Evolutionary conservation across 768 basidiomycete genomes (phyloP).

Genomic region (Suillus variegatus): DNA sequence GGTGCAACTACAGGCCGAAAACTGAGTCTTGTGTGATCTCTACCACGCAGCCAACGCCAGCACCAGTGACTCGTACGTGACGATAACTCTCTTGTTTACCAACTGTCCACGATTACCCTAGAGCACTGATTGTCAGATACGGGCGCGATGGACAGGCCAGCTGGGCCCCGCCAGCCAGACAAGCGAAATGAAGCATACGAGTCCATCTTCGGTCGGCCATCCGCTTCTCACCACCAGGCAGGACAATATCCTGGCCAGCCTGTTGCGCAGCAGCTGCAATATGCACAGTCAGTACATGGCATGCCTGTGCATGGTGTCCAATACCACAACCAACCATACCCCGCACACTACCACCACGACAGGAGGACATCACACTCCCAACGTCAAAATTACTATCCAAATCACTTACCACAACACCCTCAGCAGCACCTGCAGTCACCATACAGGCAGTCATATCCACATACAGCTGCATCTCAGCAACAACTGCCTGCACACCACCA

Average conservation of each 20-base stretch:
- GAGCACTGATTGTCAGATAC: background rate
- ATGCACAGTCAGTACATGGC: conserved; percentile 10
- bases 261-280: conserved; percentile 20
- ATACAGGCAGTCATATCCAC: conserved; percentile 41
- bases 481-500: conserved; percentile 17
- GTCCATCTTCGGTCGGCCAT: conserved; percentile 83
- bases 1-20: background rate
- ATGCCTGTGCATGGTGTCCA: conserved; percentile 23
- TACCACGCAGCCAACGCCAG: conserved; percentile 1
- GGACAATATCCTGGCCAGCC: conserved; percentile 5
- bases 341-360: conserved; percentile 42
- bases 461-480: conserved; percentile 33
- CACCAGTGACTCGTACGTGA: background rate
- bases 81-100: background rate
- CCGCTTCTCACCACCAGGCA: conserved; percentile 51
- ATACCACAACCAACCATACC: conserved; percentile 39
- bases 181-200: conserved; percentile 84
- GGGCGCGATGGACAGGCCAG: conserved; percentile 47
- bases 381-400: conserved; percentile 20
- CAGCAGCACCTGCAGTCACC: conserved; percentile 17
- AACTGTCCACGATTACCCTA: background rate
- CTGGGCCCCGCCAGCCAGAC: conserved; percentile 65
- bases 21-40: conserved; percentile 6
- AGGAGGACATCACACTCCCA: conserved; percentile 49
- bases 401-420: conserved; percentile 20